Evolutionary conservation across 345 rosid genomes (phyloP).

Genomic region (Sonneratia alba): DNA sequence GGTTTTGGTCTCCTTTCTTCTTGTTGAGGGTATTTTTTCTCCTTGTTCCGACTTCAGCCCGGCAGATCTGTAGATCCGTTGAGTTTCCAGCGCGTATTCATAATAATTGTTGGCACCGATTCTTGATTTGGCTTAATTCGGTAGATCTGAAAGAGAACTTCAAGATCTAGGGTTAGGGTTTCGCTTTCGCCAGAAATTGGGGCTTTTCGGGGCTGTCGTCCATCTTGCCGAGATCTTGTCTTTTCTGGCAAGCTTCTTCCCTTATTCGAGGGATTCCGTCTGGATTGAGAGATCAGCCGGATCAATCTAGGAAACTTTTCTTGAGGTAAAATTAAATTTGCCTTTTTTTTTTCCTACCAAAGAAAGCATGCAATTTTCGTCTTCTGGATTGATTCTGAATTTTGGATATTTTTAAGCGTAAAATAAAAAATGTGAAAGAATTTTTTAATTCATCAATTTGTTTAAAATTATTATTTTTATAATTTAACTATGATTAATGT

Average conservation of each 20-base stretch:
- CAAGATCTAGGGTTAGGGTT: conserved; percentile 31
- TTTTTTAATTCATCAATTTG: background rate
- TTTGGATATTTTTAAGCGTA: background rate
- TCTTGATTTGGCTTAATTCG: conserved; percentile 4
- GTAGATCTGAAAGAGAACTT: conserved; percentile 5
- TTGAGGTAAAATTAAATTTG: conserved; percentile 15
- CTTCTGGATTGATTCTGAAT: background rate
- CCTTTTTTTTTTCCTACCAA: background rate
- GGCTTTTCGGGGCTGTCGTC: conserved; percentile 8
- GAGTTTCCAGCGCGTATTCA: background rate
- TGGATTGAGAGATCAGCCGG: conserved; percentile 11
- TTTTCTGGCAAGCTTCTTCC: conserved; percentile 1
- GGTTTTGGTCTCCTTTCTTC: conserved; percentile 2
- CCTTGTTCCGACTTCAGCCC: background rate
- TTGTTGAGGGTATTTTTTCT: background rate
- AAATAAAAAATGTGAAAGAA: background rate
- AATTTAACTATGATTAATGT: background rate
- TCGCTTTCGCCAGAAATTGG: conserved; percentile 10
- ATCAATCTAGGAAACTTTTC: conserved; percentile 13
- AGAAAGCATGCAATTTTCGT: background rate
- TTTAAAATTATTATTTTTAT: background rate
- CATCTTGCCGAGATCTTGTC: background rate
- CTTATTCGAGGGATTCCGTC: conserved; percentile 6
- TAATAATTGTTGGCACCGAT: background rate
- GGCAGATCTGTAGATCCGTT: conserved; percentile 14